Evolutionary conservation across 306 rosid species (phyloP).

Genomic region (Quercus parvula): DNA sequence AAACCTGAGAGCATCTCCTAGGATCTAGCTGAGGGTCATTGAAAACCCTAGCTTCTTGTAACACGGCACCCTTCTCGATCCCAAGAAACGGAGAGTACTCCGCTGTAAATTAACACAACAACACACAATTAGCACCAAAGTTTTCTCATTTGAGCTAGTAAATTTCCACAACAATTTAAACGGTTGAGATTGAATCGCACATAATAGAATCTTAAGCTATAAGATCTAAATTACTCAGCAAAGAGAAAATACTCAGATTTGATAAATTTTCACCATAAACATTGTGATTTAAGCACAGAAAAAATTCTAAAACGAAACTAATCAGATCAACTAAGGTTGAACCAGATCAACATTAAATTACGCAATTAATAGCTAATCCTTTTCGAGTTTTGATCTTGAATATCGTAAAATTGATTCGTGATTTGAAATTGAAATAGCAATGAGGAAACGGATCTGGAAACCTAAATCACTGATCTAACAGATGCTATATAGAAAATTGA

Average conservation of each 20-base stretch:
- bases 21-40: conserved; percentile 96
- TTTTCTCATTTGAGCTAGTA: neutral
- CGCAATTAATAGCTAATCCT: conserved; percentile 23
- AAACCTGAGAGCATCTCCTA: conserved; percentile 97
- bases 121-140: conserved; percentile 18
- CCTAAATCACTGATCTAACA: conserved; percentile 29
- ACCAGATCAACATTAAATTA: conserved; percentile 26
- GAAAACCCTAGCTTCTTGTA: conserved; percentile 98
- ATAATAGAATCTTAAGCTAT: conserved; percentile 7
- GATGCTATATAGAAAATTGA: conserved; percentile 1
- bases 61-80: conserved; percentile 95
- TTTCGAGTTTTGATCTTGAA: conserved; percentile 17
- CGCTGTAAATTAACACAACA: conserved; percentile 38
- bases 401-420: conserved; percentile 8
- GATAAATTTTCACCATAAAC: conserved; percentile 17
- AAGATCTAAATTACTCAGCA: conserved; percentile 32
- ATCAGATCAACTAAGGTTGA: conserved; percentile 31
- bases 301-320: conserved; percentile 2
- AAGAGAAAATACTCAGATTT: conserved; percentile 14
- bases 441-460: conserved; percentile 54
- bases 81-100: conserved; percentile 94
- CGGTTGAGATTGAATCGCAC: neutral
- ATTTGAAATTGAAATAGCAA: neutral
- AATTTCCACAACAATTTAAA: neutral
- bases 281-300: conserved; percentile 23